Evolutionary conservation across 2,329 filamentous ascomycete genomes (phyloP).

Genomic region (Stemphylium beticola): DNA sequence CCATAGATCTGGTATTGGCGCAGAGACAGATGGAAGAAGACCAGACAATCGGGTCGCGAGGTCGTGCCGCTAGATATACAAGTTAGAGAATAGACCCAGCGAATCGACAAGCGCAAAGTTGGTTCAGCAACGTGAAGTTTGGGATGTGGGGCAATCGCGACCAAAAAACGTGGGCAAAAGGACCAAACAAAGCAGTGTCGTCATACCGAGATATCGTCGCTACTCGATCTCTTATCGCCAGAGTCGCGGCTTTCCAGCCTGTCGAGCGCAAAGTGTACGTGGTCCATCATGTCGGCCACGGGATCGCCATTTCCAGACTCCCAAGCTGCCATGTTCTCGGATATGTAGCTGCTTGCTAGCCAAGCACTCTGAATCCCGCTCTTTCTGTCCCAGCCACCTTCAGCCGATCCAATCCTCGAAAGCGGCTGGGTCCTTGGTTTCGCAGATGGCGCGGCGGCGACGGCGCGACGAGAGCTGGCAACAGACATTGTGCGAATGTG

Average conservation of each 20-base stretch:
- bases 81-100: conserved; percentile 30
- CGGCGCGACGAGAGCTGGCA: conserved; percentile 42
- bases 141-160: conserved; percentile 18
- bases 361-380: conserved; percentile 14
- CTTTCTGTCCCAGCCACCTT: conserved; percentile 25
- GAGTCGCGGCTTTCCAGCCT: conserved; percentile 36
- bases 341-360: conserved; percentile 20
- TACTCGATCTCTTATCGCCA: conserved; percentile 23
- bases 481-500: conserved; percentile 43
- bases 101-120: conserved; percentile 6
- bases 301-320: conserved; percentile 34
- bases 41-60: conserved; percentile 27
- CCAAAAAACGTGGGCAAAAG: conserved; percentile 27
- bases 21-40: conserved; percentile 23
- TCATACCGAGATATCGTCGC: conserved; percentile 43
- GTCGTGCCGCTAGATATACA: conserved; percentile 28
- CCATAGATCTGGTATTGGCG: conserved; percentile 35
- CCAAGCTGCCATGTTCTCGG: conserved; percentile 26
- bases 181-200: conserved; percentile 34
- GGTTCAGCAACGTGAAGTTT: conserved; percentile 8
- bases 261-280: conserved; percentile 37
- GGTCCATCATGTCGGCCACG: conserved; percentile 30
- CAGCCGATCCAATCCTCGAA: conserved; percentile 45
- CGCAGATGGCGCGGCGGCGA: conserved; percentile 41
- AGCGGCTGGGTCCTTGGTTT: conserved; percentile 43